phyloP scores from a whole-genome alignment of 140 eudicot genomes.

The Flaveria floridana region DNA sequence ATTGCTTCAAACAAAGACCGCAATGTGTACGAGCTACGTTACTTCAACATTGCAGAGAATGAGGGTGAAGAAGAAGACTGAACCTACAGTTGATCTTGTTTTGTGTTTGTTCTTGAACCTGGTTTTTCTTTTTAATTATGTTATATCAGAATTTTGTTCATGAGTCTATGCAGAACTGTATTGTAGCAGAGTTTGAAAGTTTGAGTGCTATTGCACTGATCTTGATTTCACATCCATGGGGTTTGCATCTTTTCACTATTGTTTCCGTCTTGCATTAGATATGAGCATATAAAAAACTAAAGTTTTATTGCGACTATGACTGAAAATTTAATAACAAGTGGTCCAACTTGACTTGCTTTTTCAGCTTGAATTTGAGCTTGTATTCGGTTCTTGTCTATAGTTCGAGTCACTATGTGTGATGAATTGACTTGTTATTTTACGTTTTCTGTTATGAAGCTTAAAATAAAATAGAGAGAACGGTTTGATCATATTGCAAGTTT shows the following conservation, averaged over 20 bases:
- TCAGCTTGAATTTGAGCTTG: not conserved
- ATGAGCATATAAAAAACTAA: not conserved
- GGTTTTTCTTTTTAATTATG: constrained; percentile 6
- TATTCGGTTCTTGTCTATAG: not conserved
- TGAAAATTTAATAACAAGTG: too few relatives aligned
- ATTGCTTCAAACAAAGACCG: constrained; percentile 68
- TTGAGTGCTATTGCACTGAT: constrained; percentile 21
- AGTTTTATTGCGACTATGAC: too few relatives aligned
- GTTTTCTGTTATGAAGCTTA: too few relatives aligned
- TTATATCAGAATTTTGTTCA: constrained; percentile 25
- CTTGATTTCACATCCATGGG: not conserved
- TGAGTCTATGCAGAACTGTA: constrained; percentile 25
- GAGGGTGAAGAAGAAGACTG: constrained; percentile 68
- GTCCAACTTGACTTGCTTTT: not conserved
- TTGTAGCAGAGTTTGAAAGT: constrained; percentile 29
- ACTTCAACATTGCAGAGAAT: constrained; percentile 73
- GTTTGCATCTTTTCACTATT: not conserved
- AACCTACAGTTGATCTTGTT: constrained; percentile 16
- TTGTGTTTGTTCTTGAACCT: constrained; percentile 33
- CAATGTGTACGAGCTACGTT: constrained; percentile 58
- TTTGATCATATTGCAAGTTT: too few relatives aligned
- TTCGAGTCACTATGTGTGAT: too few relatives aligned
- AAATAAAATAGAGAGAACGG: too few relatives aligned
- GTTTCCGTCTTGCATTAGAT: not conserved
- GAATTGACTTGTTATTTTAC: too few relatives aligned